phyloP scores from a whole-genome alignment of 2,329 filamentous ascomycete species.

The Endothia cerciana region DNA sequence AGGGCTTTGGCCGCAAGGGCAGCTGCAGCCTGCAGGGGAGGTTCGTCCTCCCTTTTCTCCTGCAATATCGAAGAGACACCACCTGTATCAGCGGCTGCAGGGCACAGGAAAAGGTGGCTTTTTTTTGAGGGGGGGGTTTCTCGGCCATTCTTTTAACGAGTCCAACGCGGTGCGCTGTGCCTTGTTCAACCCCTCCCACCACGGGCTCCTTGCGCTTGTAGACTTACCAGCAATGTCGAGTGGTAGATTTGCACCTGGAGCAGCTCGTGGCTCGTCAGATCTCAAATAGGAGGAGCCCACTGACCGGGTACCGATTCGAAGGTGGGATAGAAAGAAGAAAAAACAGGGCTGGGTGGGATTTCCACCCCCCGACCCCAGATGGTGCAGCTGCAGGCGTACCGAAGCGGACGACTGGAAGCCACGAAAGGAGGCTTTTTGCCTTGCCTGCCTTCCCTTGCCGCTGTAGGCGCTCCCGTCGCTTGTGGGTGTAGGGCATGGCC shows the following conservation, averaged over 20 bases:
- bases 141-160: not conserved
- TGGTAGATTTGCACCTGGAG: not conserved
- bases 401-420: constrained; percentile 12
- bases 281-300: not conserved
- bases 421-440: too few species aligned
- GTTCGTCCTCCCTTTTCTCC: not conserved
- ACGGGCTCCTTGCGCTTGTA: not conserved
- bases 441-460: constrained; percentile 11
- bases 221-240: not conserved
- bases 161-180: not conserved
- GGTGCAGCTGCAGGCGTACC: constrained; percentile 24
- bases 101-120: not conserved
- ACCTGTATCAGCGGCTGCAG: not conserved
- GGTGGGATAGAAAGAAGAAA: not conserved
- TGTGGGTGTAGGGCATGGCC: constrained; percentile 9
- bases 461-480: constrained; percentile 18
- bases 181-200: not conserved
- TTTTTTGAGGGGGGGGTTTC: too few species aligned
- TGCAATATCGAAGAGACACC: not conserved
- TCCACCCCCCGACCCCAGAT: constrained; percentile 4
- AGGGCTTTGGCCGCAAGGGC: not conserved
- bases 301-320: not conserved
- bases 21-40: constrained; percentile 8
- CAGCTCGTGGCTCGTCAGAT: not conserved
- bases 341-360: constrained; percentile 5